These are phyloP conservation scores for Hypoxylon sp. DNA, from an alignment of 2,329 filamentous ascomycete genomes.

Conservation along the genomic window DNA sequence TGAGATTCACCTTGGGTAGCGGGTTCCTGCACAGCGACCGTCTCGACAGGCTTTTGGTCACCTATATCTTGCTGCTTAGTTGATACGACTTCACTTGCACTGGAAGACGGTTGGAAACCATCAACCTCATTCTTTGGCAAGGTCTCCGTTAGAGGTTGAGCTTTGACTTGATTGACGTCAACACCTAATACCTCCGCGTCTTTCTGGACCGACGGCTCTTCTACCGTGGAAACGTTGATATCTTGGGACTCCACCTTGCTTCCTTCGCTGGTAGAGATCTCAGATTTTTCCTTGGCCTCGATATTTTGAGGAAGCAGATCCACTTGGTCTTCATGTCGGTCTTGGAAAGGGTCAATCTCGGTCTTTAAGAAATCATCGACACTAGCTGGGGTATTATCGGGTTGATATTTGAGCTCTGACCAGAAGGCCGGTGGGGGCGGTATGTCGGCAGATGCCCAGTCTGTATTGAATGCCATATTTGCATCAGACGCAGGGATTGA, in stretches of 20 bases:
- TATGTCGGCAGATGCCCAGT: constrained; percentile 23
- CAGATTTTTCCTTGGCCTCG: constrained; percentile 12
- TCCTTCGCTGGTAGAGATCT: constrained; percentile 1
- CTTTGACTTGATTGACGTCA: constrained; percentile 6
- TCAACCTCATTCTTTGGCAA: constrained; percentile 7
- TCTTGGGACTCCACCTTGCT: constrained; percentile 1
- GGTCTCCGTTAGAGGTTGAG: not conserved
- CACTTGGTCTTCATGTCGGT: constrained; percentile 20
- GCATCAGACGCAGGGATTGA: constrained; percentile 23
- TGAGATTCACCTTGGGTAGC: constrained; percentile 12
- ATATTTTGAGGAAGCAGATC: constrained; percentile 13
- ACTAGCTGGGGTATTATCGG: constrained; percentile 3
- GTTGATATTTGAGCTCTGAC: constrained; percentile 11
- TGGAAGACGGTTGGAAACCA: not conserved
- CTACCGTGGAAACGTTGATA: constrained; percentile 6
- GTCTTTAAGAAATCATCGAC: constrained; percentile 10
- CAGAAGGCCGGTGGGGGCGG: constrained; percentile 20
- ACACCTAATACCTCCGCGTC: not conserved
- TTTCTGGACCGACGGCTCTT: constrained; percentile 37
- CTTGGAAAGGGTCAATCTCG: constrained; percentile 14
- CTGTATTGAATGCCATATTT: constrained; percentile 23
- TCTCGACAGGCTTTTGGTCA: constrained; percentile 8
- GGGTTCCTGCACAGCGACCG: constrained; percentile 9
- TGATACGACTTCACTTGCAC: constrained; percentile 12
- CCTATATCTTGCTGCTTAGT: constrained; percentile 17